These are phyloP conservation scores for Mycena rebaudengoi DNA, from an alignment of 768 basidiomycete species.

Conservation along the genomic window DNA sequence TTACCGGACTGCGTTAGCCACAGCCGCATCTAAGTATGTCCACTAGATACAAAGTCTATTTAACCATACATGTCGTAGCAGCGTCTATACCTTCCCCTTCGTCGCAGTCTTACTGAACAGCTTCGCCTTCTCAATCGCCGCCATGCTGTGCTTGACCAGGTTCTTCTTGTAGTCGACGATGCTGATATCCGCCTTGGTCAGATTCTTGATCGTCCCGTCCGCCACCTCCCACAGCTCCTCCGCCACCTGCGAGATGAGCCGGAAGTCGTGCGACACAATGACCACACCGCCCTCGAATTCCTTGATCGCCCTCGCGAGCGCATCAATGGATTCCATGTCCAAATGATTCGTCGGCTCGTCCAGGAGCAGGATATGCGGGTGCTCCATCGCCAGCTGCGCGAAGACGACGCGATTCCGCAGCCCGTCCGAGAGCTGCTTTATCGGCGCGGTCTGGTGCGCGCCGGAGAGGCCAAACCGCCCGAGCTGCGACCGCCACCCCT, in stretches of 20 bases:
- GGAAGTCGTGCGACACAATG: constrained; percentile 99
- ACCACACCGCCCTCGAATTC: constrained; percentile 98
- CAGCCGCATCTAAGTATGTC: constrained; percentile 22
- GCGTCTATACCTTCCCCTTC: constrained; percentile 59
- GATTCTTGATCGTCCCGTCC: constrained; percentile 89
- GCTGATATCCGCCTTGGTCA: constrained; percentile 89
- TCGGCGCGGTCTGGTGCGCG: constrained; percentile 91
- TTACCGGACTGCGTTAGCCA: too few relatives aligned
- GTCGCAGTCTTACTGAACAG: constrained; percentile 86
- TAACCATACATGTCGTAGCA: constrained; percentile 2
- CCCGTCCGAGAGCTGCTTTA: constrained; percentile 95
- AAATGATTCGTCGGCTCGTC: constrained; percentile 98
- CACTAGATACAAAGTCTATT: constrained; percentile 26
- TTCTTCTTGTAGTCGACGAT: constrained; percentile 95
- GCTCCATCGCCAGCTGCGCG: constrained; percentile 96
- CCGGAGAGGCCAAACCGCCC: constrained; percentile 97
- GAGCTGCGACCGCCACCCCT: constrained; percentile 95
- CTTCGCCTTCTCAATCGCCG: constrained; percentile 92
- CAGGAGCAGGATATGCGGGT: constrained; percentile 92
- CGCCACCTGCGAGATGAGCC: constrained; percentile 96
- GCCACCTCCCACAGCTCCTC: constrained; percentile 99
- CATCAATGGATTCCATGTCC: constrained; percentile 98
- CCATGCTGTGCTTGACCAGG: constrained; percentile 81
- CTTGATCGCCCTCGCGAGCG: constrained; percentile 94
- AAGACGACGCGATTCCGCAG: constrained; percentile 98